Evolutionary conservation across 768 basidiomycete species (phyloP).

Genomic region (Favolaschia claudopus): DNA sequence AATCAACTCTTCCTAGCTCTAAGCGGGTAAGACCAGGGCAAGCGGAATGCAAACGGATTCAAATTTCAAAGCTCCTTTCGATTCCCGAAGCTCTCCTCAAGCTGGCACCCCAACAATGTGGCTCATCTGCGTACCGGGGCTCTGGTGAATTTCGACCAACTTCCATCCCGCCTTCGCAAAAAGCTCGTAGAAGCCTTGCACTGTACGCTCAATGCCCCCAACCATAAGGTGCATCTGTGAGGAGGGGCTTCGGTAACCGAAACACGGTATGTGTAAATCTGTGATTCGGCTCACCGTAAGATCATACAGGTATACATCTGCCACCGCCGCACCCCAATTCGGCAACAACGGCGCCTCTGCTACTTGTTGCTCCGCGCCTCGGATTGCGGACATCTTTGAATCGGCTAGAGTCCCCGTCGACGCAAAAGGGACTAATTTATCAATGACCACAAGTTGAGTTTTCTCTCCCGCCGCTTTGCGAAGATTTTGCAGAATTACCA

Average conservation of each 20-base stretch:
- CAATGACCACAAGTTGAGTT: conserved; percentile 37
- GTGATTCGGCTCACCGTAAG: neutral
- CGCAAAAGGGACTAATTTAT: conserved; percentile 22
- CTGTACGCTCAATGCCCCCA: conserved; percentile 6
- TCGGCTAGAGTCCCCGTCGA: neutral
- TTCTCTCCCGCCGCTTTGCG: conserved; percentile 31
- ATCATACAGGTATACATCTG: conserved; percentile 2
- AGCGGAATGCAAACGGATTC: too few species aligned
- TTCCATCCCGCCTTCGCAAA: neutral
- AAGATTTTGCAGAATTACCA: conserved; percentile 35
- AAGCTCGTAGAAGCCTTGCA: neutral
- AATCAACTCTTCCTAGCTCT: too few species aligned
- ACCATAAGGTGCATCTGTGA: conserved; percentile 8
- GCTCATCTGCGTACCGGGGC: neutral
- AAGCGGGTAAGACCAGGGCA: too few species aligned
- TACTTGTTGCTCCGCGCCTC: neutral
- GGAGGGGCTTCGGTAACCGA: neutral
- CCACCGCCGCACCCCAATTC: conserved; percentile 7
- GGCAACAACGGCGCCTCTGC: conserved; percentile 5
- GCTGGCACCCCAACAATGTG: neutral
- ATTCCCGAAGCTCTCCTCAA: neutral
- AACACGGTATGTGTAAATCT: neutral
- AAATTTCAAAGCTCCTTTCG: too few species aligned
- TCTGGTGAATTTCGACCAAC: neutral
- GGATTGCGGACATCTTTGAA: neutral